Conservation (phyloP, 495 filamentous ascomycete genomes). For the Parathielavia appendiculata region DNA sequence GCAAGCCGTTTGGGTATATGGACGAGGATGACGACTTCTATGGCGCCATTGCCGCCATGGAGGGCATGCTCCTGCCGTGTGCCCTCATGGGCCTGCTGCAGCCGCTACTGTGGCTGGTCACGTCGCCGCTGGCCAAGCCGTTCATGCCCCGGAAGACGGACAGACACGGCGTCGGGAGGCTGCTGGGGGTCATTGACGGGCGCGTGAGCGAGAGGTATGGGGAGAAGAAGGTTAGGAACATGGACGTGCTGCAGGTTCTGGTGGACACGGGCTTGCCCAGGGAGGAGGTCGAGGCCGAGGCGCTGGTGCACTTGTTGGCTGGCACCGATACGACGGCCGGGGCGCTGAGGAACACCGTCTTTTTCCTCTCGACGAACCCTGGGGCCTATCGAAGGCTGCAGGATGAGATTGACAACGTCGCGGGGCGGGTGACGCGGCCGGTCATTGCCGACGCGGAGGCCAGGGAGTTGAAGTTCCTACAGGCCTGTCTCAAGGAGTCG, state of each 20-base stretch:
- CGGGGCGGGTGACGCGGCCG: not conserved
- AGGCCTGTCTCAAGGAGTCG: not conserved
- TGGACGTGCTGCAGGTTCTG: not conserved
- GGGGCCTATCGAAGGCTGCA: not conserved
- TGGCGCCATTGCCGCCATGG: not conserved
- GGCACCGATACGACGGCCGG: not conserved
- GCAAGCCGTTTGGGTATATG: not conserved
- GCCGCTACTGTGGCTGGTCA: not conserved
- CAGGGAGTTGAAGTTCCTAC: not conserved
- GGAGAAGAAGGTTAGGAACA: not conserved
- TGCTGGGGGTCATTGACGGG: not conserved
- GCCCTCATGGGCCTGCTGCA: not conserved
- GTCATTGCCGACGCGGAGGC: not conserved
- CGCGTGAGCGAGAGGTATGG: not conserved
- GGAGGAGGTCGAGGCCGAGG: not conserved
- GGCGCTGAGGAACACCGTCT: not conserved
- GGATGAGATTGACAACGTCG: not conserved
- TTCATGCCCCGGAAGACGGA: not conserved
- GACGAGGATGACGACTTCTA: not conserved
- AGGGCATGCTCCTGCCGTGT: not conserved
- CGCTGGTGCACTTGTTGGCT: not conserved
- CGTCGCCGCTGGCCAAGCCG: not conserved
- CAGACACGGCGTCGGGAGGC: not conserved
- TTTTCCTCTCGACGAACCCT: not conserved
- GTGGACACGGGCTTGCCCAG: not conserved